These are phyloP conservation scores for Backusella tuberculispora DNA, from an alignment of 192 early-diverging fungal species.

Conservation along the genomic window DNA sequence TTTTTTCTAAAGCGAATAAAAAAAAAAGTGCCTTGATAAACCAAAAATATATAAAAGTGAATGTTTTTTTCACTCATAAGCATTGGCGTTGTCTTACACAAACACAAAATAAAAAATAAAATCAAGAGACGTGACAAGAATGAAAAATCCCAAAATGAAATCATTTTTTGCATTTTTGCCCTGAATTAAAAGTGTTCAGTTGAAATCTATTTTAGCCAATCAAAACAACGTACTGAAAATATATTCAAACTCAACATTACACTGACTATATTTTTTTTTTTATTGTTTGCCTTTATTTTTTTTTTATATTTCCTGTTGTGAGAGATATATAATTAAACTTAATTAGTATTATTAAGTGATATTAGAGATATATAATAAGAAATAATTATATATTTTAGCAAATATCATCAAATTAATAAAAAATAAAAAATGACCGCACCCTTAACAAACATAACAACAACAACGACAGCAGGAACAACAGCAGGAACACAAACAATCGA, in stretches of 20 bases:
- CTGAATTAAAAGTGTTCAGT: neutral
- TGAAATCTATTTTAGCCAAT: neutral
- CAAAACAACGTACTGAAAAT: neutral
- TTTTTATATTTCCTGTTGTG: neutral
- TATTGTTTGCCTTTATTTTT: neutral
- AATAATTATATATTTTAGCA: neutral
- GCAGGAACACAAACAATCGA: constrained; percentile 17
- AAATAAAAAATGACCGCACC: neutral
- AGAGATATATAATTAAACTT: neutral
- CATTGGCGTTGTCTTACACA: constrained; percentile 1
- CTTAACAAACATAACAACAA: neutral
- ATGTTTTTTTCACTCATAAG: neutral
- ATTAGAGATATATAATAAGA: neutral
- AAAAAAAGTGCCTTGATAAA: constrained; percentile 11
- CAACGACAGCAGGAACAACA: neutral
- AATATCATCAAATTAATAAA: neutral
- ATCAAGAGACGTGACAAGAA: neutral
- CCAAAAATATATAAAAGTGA: neutral
- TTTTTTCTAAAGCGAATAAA: neutral
- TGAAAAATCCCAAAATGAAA: neutral
- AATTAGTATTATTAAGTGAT: neutral
- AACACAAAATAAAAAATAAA: too few species aligned
- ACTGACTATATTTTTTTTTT: neutral
- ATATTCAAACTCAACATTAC: neutral
- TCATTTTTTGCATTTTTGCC: neutral